Percentiles rank a stretch among this genome's conserved stretches.
Evolutionary conservation across 2,329 filamentous ascomycete genomes (phyloP).

Genomic region (Pseudogymnoascus destructans): DNA sequence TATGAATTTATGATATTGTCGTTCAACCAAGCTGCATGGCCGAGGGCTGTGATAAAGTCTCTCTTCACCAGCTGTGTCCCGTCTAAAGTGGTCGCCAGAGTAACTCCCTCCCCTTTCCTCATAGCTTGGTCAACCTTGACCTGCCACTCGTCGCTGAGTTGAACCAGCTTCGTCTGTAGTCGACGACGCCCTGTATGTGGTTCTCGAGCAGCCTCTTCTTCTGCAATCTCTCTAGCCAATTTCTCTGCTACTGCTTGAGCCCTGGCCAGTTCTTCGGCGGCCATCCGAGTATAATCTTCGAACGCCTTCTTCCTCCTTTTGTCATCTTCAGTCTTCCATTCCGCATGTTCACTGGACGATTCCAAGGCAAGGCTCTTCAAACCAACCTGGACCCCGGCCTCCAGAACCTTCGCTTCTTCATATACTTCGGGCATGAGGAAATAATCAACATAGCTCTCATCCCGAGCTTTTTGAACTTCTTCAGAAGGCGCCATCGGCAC

Average conservation of each 20-base stretch:
- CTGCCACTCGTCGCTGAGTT: background rate
- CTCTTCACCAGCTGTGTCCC: background rate
- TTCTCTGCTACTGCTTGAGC: slow-evolving; percentile 1
- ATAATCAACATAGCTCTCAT: background rate
- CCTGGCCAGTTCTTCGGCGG: background rate
- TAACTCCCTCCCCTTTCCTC: background rate
- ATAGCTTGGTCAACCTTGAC: background rate
- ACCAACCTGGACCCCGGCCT: background rate
- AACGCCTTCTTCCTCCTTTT: background rate
- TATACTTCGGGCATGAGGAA: background rate
- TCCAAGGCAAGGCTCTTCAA: background rate
- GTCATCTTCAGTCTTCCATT: slow-evolving; percentile 1
- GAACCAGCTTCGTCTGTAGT: slow-evolving; percentile 1
- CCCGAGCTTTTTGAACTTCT: background rate
- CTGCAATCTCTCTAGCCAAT: background rate
- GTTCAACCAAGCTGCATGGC: slow-evolving; percentile 43
- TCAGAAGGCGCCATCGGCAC: background rate
- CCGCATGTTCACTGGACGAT: background rate
- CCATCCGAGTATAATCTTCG: background rate
- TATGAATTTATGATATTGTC: slow-evolving; percentile 62
- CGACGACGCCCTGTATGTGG: slow-evolving; percentile 3
- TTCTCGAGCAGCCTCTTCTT: background rate
- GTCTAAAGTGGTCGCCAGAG: background rate
- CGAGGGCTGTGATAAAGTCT: background rate
- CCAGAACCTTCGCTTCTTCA: background rate